These are phyloP conservation scores for Oryza nivara DNA, from an alignment of 176 grass and related monocot genomes.

Conservation along the genomic window DNA sequence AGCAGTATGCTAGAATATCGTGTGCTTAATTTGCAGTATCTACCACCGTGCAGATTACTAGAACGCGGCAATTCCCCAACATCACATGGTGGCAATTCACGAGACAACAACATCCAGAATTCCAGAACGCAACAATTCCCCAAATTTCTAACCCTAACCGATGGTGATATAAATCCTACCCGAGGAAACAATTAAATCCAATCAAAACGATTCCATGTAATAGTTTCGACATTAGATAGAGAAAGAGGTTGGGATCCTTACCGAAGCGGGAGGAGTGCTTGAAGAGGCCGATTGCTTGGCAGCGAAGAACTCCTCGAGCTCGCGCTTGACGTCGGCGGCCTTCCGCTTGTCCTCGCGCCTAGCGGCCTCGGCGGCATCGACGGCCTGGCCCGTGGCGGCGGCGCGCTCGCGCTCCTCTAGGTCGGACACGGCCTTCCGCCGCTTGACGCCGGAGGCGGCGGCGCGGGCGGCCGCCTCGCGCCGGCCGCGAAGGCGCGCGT, in stretches of 20 bases:
- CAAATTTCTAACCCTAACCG: neutral
- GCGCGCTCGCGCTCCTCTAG: conserved; percentile 87
- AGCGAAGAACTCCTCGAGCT: conserved; percentile 46
- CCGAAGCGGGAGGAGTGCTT: conserved; percentile 44
- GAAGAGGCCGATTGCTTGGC: neutral
- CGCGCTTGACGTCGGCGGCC: conserved; percentile 54
- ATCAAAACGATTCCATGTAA: neutral
- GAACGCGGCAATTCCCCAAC: neutral
- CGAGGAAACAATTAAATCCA: neutral
- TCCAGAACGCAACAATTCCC: neutral
- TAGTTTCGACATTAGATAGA: neutral
- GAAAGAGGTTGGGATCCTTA: conserved; percentile 25
- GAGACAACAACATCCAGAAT: neutral
- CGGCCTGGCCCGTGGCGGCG: conserved; percentile 15
- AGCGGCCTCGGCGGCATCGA: conserved; percentile 42
- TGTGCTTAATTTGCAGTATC: neutral
- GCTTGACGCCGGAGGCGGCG: conserved; percentile 48
- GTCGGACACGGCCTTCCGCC: conserved; percentile 67
- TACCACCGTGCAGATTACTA: neutral
- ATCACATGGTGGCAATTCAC: neutral
- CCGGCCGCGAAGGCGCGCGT: conserved; percentile 61
- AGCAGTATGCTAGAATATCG: neutral
- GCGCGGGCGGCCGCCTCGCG: conserved; percentile 58
- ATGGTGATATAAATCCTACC: neutral
- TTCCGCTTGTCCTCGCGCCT: conserved; percentile 49